Evolutionary conservation across 2,329 filamentous ascomycete genomes (phyloP).

Genomic region (Calonectria henricotiae): DNA sequence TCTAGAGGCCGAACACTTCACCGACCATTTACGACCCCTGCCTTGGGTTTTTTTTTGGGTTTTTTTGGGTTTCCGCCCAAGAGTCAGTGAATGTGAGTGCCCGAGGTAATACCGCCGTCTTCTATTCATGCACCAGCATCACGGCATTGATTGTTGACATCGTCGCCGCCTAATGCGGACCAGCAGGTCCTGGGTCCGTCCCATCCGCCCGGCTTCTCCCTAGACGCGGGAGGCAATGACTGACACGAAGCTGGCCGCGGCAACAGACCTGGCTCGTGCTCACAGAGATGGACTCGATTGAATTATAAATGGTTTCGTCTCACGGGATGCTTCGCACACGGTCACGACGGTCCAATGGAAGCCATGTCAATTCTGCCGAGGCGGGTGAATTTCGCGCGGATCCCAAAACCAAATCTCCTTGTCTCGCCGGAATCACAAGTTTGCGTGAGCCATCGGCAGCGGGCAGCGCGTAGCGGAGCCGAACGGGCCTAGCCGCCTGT

Average conservation of each 20-base stretch:
- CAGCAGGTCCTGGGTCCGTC: slow-evolving; percentile 7
- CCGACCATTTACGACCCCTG: slow-evolving; percentile 26
- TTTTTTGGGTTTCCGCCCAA: slow-evolving; percentile 1
- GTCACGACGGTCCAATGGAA: background rate
- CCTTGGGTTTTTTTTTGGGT: background rate
- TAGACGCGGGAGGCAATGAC: slow-evolving; percentile 8
- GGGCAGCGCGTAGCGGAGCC: slow-evolving; percentile 18
- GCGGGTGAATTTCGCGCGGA: background rate
- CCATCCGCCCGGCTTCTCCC: slow-evolving; percentile 27
- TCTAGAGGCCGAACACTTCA: background rate
- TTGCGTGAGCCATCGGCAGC: slow-evolving; percentile 8
- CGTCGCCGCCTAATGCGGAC: slow-evolving; percentile 12
- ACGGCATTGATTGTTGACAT: slow-evolving; percentile 9
- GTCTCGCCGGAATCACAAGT: slow-evolving; percentile 2
- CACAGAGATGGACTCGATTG: background rate
- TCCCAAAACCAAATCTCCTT: background rate
- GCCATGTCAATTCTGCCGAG: background rate
- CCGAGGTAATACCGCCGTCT: slow-evolving; percentile 32
- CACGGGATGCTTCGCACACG: background rate
- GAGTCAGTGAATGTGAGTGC: slow-evolving; percentile 19
- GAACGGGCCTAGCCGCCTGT: slow-evolving; percentile 28
- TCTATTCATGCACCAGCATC: background rate
- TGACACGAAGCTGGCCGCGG: slow-evolving; percentile 3
- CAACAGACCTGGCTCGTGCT: background rate
- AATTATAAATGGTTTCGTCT: background rate